phyloP scores from a whole-genome alignment of 2,329 filamentous ascomycete species.

The Neofusicoccum umdonicola region DNA sequence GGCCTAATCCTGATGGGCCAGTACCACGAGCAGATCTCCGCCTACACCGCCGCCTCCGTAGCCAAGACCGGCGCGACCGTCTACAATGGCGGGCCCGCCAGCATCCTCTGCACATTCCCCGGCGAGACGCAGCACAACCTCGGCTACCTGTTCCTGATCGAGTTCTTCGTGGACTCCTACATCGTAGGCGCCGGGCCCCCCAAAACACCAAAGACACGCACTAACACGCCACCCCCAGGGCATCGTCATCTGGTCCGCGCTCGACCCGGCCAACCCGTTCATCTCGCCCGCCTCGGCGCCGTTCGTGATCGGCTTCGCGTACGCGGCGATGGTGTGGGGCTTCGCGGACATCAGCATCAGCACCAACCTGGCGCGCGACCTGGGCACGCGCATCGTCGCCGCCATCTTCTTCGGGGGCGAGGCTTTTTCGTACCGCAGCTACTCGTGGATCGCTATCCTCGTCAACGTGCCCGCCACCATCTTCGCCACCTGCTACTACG shows the following conservation, averaged over 20 bases:
- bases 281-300: conserved; percentile 48
- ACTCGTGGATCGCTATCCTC: conserved; percentile 54
- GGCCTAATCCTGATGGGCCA: conserved; percentile 55
- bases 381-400: conserved; percentile 59
- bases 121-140: conserved; percentile 50
- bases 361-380: conserved; percentile 58
- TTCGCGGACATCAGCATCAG: conserved; percentile 56
- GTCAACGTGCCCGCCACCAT: conserved; percentile 59
- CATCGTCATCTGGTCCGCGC: conserved; percentile 56
- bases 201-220: too few species aligned
- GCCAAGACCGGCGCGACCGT: conserved; percentile 41
- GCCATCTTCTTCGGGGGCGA: conserved; percentile 57
- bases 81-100: conserved; percentile 52
- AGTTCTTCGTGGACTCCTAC: conserved; percentile 59
- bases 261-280: conserved; percentile 61
- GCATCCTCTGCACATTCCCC: conserved; percentile 56
- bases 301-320: conserved; percentile 57
- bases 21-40: conserved; percentile 53
- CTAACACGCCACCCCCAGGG: conserved; percentile 29
- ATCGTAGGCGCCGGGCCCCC: conserved; percentile 39
- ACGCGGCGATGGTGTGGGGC: conserved; percentile 55
- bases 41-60: conserved; percentile 40
- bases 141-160: conserved; percentile 57
- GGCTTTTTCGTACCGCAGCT: conserved; percentile 48
- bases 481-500: conserved; percentile 55